Conservation (phyloP, 495 filamentous ascomycete genomes). For the Penicillium goetzii region DNA sequence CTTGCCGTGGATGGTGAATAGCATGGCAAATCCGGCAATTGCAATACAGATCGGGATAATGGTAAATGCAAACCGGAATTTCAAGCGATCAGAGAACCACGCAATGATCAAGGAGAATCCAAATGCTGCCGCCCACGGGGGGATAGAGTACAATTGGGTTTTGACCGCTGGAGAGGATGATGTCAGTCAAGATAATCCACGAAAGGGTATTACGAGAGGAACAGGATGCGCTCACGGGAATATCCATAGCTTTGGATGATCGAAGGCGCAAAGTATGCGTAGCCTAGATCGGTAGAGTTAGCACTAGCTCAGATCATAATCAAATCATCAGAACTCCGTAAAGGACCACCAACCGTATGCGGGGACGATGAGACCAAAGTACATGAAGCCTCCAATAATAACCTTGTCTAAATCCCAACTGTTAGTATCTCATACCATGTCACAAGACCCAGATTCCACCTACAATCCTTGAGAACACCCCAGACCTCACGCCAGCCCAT, state of each 20-base stretch:
- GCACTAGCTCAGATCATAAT: background rate
- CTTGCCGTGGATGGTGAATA: constrained; percentile 66
- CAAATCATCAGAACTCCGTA: background rate
- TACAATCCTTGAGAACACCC: constrained; percentile 74
- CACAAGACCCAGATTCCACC: constrained; percentile 26
- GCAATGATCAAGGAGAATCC: constrained; percentile 76
- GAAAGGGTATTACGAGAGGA: background rate
- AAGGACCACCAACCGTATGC: constrained; percentile 64
- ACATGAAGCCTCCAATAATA: constrained; percentile 83
- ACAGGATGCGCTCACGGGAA: constrained; percentile 34
- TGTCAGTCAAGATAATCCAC: constrained; percentile 28
- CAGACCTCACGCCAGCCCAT: constrained; percentile 67
- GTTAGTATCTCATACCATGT: constrained; percentile 4
- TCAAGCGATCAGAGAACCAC: constrained; percentile 64
- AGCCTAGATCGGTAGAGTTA: constrained; percentile 40
- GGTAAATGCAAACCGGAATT: constrained; percentile 77
- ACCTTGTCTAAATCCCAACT: constrained; percentile 55
- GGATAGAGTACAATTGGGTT: constrained; percentile 82
- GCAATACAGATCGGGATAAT: constrained; percentile 64
- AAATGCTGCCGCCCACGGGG: constrained; percentile 82
- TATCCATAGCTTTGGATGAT: constrained; percentile 74
- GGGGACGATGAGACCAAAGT: constrained; percentile 79
- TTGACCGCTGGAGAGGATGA: constrained; percentile 52
- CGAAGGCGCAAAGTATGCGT: constrained; percentile 77
- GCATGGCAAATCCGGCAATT: constrained; percentile 72